Base-by-base conservation (phyloP, 2,329 filamentous ascomycete species). In the Phialophora macrospora region DNA sequence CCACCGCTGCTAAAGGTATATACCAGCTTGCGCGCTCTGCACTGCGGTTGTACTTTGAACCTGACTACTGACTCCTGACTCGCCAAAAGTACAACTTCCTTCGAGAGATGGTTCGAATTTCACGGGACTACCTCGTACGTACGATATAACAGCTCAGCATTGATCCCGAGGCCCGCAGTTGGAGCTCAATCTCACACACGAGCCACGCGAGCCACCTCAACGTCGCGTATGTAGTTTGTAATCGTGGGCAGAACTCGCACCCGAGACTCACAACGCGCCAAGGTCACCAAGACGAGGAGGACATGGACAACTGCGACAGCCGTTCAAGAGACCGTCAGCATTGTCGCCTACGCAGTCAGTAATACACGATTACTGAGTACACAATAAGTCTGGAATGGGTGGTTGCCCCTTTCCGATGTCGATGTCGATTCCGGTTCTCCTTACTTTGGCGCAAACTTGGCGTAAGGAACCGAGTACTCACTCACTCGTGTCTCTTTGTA, bases 81-180 rank as follows among this genome's bases (percentile, higher is more conserved):
- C 52, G 52, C n/a, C 52, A 55, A 55, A 55, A 55, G 52, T 32
- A 55, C 52, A 30, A 9, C 28, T 55, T n/a, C 28, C 52, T 34
- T 20, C 52, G 3, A 55, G 11, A 34, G 24, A 28, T 17, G 22
- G 48, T 51, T 22, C 24, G 26, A 34, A 12, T 24, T 2, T 20
- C 49, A 30, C 20, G 11, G 14, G 26, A 28, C 24, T 17, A n/a
- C n/a, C n/a, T n/a, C n/a, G n/a, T n/a, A 9, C 9, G 32, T 34
- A 12, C 9, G 9, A 34, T 34, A 34, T 4, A 11, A 30, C 30
- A 24, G 24, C 38, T 6, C 14, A 44, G 17, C 38, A 20, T 44
- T 20, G 38, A 44, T n/a, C 14, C 38, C 6, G 14, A n/a, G 38
- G 14, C 38, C 5, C 38, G 17, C 38, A n/a, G 38, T n/a, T 17